phyloP scores from a whole-genome alignment of 352 stramenopile genomes.

The Elongisporangium prolatum region DNA sequence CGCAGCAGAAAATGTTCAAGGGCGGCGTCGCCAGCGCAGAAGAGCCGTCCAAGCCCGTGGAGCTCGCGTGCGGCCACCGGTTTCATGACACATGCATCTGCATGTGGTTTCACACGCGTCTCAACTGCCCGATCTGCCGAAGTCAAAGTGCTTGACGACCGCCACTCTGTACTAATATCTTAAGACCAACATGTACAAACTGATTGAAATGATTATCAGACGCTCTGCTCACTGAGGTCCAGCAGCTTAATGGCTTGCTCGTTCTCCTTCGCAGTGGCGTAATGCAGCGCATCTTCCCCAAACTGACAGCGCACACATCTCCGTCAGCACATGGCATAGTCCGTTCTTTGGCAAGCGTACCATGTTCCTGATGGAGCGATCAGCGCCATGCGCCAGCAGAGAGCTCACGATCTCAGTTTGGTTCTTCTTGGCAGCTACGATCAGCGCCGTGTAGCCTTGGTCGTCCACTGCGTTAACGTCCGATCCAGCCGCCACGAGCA shows the following conservation, averaged over 20 bases:
- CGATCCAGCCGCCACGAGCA: conserved; percentile 51
- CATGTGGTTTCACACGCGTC: conserved; percentile 52
- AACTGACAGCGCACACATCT: conserved; percentile 18
- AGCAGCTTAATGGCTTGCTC: conserved; percentile 40
- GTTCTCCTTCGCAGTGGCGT: conserved; percentile 57
- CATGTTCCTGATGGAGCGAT: conserved; percentile 42
- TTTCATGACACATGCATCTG: conserved; percentile 78
- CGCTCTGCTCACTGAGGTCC: conserved; percentile 4
- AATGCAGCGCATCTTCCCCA: conserved; percentile 61
- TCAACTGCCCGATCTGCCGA: conserved; percentile 66
- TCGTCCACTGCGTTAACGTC: conserved; percentile 63
- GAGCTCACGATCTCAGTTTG: conserved; percentile 55
- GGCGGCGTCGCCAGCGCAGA: background rate
- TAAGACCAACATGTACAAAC: too few species aligned
- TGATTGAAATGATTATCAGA: too few species aligned
- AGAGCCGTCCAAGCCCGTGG: conserved; percentile 14
- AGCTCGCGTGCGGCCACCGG: conserved; percentile 53
- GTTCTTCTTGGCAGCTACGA: conserved; percentile 72
- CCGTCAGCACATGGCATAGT: background rate
- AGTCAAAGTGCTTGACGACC: conserved; percentile 8
- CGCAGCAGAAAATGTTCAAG: too few species aligned
- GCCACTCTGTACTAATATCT: too few species aligned
- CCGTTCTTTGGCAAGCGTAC: too few species aligned
- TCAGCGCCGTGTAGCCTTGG: conserved; percentile 56
- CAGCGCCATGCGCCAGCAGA: conserved; percentile 44